Base-by-base conservation (phyloP, 2,329 filamentous ascomycete genomes). In the Claviceps fusiformis region DNA sequence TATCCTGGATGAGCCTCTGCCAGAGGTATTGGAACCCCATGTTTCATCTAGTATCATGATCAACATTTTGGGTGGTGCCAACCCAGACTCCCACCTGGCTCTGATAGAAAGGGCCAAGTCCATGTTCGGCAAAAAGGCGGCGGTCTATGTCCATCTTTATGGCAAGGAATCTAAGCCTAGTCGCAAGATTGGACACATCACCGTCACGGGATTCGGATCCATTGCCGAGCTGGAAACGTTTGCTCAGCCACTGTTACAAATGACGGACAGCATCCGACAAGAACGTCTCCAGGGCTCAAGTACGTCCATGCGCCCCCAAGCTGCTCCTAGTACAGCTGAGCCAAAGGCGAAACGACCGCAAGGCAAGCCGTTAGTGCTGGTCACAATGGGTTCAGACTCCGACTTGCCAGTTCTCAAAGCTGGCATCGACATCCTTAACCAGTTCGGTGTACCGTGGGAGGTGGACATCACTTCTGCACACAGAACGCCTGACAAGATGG, bases 151-250 rank as follows among this genome's bases (percentile, higher is more conserved):
- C 11, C 92, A 98, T 65, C 81, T 96, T 50, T 98, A 98, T 72
- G 91, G 91, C 64, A 97, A 97, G 71, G 82, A 81, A 50, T 87
- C 90, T 31, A 88, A 90, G 62, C 89, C 88, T 5, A 86, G 89
- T 39, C 85, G 93, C 49, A 98, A 97, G 71, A 97, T 97, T 73
- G 92, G 92, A 11, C 93, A 98, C 68, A 82, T 98, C 61, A 97
- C 91, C 0, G 73, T 95, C 43, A 87, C 87, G 1, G 83, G 83
- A 1, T 75, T 79, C 13, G 82, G 80, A 0, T 82, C 91, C 65
- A 73, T 79, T 43, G 77, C 84, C 62, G 82, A 86, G n/a, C 70
- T 82, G 17, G 75, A 78, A 57, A 60, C 67, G 65, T 74, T 77
- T 17, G 78, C 84, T 15, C 80, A 86, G 43, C 81, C 86, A 53